phyloP scores from a whole-genome alignment of 1,284 basidiomycete genomes.

The Takashimella koratensis region DNA sequence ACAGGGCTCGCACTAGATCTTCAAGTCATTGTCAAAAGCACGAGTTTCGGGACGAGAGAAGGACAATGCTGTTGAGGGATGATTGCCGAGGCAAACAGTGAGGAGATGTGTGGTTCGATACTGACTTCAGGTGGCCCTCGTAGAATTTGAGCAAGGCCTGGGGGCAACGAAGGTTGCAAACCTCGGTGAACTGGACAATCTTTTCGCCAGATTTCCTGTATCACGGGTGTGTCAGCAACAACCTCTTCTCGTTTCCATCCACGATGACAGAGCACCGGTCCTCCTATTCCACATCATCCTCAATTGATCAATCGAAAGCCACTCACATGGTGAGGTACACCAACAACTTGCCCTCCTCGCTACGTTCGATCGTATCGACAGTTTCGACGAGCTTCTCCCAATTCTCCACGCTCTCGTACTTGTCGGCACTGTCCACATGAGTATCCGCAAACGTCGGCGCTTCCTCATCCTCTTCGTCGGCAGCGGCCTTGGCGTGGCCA shows the following conservation, averaged over 20 bases:
- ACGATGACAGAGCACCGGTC: too few species aligned
- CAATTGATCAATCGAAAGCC: neutral
- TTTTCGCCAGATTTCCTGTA: constrained; percentile 40
- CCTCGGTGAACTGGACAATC: constrained; percentile 20
- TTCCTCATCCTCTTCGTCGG: constrained; percentile 57
- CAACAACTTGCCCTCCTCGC: constrained; percentile 20
- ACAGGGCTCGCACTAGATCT: too few species aligned
- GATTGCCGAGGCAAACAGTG: too few species aligned
- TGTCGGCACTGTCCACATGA: constrained; percentile 30
- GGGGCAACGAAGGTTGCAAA: constrained; percentile 40
- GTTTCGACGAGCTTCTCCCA: constrained; percentile 43
- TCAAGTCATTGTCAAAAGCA: too few species aligned
- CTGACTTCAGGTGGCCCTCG: constrained; percentile 45
- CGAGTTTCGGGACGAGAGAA: too few species aligned
- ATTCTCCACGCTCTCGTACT: constrained; percentile 36
- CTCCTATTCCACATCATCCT: too few species aligned
- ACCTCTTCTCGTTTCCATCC: too few species aligned
- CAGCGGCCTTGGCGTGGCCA: constrained; percentile 12
- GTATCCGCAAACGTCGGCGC: constrained; percentile 49
- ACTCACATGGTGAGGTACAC: constrained; percentile 47
- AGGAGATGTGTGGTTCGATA: too few species aligned
- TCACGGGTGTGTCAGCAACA: constrained; percentile 5
- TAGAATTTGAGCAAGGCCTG: constrained; percentile 46
- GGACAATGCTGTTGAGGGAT: too few species aligned
- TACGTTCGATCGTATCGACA: constrained; percentile 43